Evolutionary conservation across 805 yeast species (phyloP), one percentile per base, ranked within the genome.

Genomic region (Lachancea lanzarotensis): DNA sequence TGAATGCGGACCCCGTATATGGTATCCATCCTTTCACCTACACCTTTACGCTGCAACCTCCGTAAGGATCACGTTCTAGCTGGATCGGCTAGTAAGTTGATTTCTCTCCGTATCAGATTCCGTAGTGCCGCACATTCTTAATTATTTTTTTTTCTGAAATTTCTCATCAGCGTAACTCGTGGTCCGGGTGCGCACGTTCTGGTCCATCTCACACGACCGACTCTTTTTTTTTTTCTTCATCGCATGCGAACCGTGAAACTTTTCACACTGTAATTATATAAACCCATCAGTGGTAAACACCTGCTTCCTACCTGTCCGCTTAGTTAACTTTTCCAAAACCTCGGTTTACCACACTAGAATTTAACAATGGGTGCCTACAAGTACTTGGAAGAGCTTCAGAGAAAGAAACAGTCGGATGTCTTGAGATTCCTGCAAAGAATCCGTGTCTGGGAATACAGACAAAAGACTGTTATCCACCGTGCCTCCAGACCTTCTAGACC

Each of bases 361-460:
- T n/a, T n/a, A n/a, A 40, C 29, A 74, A 85, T 91, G 98, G 98
- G 98, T 82, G 98, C 98, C 81, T 93, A 93, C 95, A 93, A 93
- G 75, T 93, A 93, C 76, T 83, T 93, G 74, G 96, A 91, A 79
- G 98, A 93, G 79, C 82, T 93, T 75, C 93, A 89, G 76, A 90
- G 97, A 83, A 93, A 93, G 95, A 93, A 93, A 84, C 98, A 93
- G 82, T 89, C 97, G 71, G 98, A 93, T 78, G 97, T 93, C 68
- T 79, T 86, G 79, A 87, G 98, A 79, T 93, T 93, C 88, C 80
- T 93, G 71, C 86, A 85, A 78, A 85, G 98, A 76, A 96, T 93
- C 82, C 88, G 98, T 87, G 93, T 96, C 80, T 93, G 98, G 98
- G 98, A 93, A 79, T 93, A 89, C 95, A 90, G 98, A 81, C 98